Evolutionary conservation across 2,329 filamentous ascomycete species (phyloP).

Genomic region (Allantophomopsis cytisporea): DNA sequence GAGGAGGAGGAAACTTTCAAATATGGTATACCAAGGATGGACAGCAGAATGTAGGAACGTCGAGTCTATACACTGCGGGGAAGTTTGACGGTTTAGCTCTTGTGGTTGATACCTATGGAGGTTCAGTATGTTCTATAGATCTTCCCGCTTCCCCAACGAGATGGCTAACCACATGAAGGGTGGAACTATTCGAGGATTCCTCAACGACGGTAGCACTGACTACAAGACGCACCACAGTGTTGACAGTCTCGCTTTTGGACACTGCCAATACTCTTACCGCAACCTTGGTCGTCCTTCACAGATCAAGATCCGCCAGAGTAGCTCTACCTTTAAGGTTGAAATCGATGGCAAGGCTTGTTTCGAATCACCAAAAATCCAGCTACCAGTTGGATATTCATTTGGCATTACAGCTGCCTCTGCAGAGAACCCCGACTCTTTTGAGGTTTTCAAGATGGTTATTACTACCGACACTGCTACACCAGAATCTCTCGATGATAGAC

Average conservation of each 20-base stretch:
- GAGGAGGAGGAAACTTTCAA: conserved; percentile 79
- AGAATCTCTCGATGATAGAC: conserved; percentile 16
- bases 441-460: conserved; percentile 77
- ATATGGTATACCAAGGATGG: conserved; percentile 78
- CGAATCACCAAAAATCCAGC: conserved; percentile 61
- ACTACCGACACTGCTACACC: conserved; percentile 35
- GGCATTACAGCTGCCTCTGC: conserved; percentile 80
- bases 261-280: conserved; percentile 82
- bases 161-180: conserved; percentile 23
- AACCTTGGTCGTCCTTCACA: conserved; percentile 79
- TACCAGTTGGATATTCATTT: conserved; percentile 73
- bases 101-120: conserved; percentile 73
- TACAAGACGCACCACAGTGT: conserved; percentile 65
- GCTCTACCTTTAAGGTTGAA: conserved; percentile 57
- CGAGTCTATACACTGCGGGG: conserved; percentile 72
- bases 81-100: conserved; percentile 85
- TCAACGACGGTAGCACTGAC: conserved; percentile 80
- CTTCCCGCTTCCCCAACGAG: background rate
- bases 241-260: conserved; percentile 80
- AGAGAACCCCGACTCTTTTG: conserved; percentile 88
- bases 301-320: conserved; percentile 58
- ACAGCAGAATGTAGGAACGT: conserved; percentile 46
- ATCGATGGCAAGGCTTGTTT: conserved; percentile 77
- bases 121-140: conserved; percentile 28
- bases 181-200: conserved; percentile 78